Percentiles rank a stretch among this genome's conserved stretches.
Evolutionary conservation across 73 alveolate species (phyloP).

Genomic region (Tetrahymena borealis): DNA sequence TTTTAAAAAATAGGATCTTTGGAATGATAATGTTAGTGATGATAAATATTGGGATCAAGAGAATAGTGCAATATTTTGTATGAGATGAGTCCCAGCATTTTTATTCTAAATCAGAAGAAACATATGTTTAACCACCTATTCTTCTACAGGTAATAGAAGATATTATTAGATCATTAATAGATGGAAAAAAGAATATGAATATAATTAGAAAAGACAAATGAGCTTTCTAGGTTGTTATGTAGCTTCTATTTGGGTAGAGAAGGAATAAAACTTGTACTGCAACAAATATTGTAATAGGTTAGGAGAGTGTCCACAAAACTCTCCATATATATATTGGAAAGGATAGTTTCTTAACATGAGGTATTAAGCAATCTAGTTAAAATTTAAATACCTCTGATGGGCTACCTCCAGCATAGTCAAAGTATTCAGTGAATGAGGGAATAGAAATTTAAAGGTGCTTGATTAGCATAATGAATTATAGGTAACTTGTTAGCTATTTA

Average conservation of each 20-base stretch:
- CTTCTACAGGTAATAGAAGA: neutral
- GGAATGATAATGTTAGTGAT: neutral
- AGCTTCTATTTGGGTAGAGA: neutral
- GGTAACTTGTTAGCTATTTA: neutral
- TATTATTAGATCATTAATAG: neutral
- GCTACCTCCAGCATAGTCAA: neutral
- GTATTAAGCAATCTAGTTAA: neutral
- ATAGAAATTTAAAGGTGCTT: neutral
- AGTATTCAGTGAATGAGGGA: neutral
- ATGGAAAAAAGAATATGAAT: neutral
- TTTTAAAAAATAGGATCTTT: neutral
- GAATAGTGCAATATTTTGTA: neutral
- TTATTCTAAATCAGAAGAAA: neutral
- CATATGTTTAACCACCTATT: neutral
- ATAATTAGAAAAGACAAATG: neutral
- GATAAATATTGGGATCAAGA: neutral
- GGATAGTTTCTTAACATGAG: neutral
- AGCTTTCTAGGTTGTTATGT: neutral
- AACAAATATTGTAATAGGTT: neutral
- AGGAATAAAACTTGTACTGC: neutral
- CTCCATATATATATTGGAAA: neutral
- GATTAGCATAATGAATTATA: neutral
- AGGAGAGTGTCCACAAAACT: neutral
- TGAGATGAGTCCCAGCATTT: neutral
- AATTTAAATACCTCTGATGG: neutral